phyloP scores from a whole-genome alignment of 139 green algal genomes.

The Dunaliella sp. region DNA sequence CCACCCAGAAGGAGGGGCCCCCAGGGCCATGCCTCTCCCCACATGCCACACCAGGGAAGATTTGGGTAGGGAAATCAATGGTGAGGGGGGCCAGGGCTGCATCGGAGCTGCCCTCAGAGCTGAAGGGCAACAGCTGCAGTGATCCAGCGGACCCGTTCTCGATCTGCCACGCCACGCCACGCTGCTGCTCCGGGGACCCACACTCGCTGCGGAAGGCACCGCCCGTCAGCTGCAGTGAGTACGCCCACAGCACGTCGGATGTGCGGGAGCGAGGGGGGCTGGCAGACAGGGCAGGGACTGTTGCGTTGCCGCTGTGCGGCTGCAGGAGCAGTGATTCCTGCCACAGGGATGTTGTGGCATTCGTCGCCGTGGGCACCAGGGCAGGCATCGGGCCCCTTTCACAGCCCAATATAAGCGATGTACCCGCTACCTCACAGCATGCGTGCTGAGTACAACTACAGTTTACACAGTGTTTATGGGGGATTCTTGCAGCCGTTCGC shows the following conservation, averaged over 20 bases:
- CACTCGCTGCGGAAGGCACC: slow-evolving; percentile 8
- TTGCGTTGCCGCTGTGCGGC: no score
- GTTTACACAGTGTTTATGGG: no score
- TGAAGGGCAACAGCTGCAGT: slow-evolving; percentile 26
- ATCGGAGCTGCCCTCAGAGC: slow-evolving; percentile 1
- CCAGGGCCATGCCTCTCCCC: not conserved
- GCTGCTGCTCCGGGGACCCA: slow-evolving; percentile 6
- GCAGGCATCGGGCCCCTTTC: no score
- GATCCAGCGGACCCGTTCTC: slow-evolving; percentile 31
- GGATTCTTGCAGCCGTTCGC: no score
- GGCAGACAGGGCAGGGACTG: not conserved
- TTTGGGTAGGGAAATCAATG: not conserved
- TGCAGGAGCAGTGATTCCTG: not conserved
- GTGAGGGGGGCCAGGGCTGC: slow-evolving; percentile 7
- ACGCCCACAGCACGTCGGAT: not conserved
- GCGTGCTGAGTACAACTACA: no score
- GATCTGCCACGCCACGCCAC: slow-evolving; percentile 36
- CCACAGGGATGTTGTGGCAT: no score
- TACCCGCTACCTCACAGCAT: no score
- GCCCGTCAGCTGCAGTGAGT: slow-evolving; percentile 20
- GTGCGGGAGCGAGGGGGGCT: not conserved
- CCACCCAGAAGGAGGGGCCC: not conserved
- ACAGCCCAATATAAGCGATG: no score
- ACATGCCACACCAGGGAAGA: not conserved
- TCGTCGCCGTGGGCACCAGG: no score